Base-by-base conservation (phyloP, 768 basidiomycete species). In the Mycena galopus region DNA sequence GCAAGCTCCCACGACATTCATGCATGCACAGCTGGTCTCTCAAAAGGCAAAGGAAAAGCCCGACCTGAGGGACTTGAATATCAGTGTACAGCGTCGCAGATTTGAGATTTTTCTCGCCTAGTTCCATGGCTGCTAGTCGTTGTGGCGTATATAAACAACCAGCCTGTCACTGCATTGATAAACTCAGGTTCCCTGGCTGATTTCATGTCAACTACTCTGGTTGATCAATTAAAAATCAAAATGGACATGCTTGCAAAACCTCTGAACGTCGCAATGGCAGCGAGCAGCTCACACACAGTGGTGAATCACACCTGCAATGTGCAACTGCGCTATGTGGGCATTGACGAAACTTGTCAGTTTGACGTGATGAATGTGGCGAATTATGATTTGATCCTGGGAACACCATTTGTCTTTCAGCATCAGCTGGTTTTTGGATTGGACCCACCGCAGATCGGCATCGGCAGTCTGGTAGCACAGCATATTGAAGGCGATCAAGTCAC, bases 301-400 rank as follows among this genome's bases (percentile, higher is more conserved):
- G 73, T 84, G 1, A 82, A 79, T 53, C 69, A 50, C 17, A 65
- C 77, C 3, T 65, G 72, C 16, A 62, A 35, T 2, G 81, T 72
- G 0, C 14, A 75, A 5, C 27, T 83, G 56, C 32, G 51, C 14
- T 83, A 82, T 58, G 80, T 81, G 67, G 25, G 33, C 0, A 78
- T 83, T 2, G 59, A 72, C 16, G 73, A 75, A 23, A 30, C 66
- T 2, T 66, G 75, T 1, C 35, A 71, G 0, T 82, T 84, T 29
- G 77, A 84, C 32, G 67, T 84, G 0, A 75, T 77, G 1, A 84
- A 84, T 51, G 1, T 84, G 0, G 74, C 81, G 0, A 75, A 68
- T 12, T 83, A 85, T 47, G 79, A 85, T 29, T 27, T 79, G 6
- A 80, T 82, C 17, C 71, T 83, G 0, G 77, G 82, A 3, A 81